Conservation (phyloP, 2,329 filamentous ascomycete species). For the Claviceps sp. region DNA sequence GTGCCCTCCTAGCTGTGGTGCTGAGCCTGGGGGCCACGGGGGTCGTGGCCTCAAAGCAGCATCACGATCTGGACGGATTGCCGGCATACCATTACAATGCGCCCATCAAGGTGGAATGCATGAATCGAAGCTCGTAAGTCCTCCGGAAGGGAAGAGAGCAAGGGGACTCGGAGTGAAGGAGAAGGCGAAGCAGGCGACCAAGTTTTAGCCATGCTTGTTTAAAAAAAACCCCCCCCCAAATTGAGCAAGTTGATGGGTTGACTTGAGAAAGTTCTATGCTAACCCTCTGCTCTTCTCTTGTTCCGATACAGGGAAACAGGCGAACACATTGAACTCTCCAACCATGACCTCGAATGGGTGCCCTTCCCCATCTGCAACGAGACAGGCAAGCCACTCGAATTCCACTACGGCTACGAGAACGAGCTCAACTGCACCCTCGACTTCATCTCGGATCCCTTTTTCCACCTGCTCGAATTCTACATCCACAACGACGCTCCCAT, state of each 20-base stretch:
- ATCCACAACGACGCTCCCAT: slow-evolving; percentile 92
- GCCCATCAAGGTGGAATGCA: slow-evolving; percentile 55
- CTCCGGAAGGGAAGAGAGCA: not conserved
- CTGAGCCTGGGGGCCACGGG: slow-evolving; percentile 5
- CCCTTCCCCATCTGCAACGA: slow-evolving; percentile 87
- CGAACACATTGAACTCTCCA: slow-evolving; percentile 71
- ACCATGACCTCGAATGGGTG: slow-evolving; percentile 79
- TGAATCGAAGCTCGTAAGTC: slow-evolving; percentile 54
- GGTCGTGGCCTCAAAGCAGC: slow-evolving; percentile 18
- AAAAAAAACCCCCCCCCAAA: too few relatives aligned
- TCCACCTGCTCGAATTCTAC: slow-evolving; percentile 91
- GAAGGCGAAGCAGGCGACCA: too few relatives aligned
- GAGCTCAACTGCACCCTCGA: slow-evolving; percentile 77
- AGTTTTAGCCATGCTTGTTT: too few relatives aligned
- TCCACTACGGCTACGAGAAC: slow-evolving; percentile 70
- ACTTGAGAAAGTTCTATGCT: too few relatives aligned
- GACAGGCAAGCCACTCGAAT: slow-evolving; percentile 66
- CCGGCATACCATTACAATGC: slow-evolving; percentile 55
- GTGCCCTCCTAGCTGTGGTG: not conserved
- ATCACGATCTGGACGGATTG: slow-evolving; percentile 22
- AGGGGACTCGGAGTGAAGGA: too few relatives aligned
- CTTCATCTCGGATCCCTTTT: slow-evolving; percentile 65
- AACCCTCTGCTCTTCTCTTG: not conserved
- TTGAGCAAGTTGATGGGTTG: too few relatives aligned
- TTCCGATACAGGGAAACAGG: slow-evolving; percentile 55